Percentiles rank a stretch among this genome's conserved stretches.
These are phyloP conservation scores for Backusella morwellensis DNA, from an alignment of 192 early-diverging fungal species.

Conservation along the genomic window DNA sequence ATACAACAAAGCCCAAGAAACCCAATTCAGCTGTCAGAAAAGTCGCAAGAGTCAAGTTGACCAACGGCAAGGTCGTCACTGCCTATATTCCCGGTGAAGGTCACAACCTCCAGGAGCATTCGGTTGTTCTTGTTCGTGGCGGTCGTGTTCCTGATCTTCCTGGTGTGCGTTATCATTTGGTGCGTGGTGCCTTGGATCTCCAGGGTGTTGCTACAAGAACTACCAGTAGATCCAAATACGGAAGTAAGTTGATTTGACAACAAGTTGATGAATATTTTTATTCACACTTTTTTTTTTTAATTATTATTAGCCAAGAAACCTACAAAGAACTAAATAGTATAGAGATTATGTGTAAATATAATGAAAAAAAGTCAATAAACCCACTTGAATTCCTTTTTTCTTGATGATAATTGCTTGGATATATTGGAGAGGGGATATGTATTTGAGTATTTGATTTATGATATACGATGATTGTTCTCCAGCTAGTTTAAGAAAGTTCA, in stretches of 20 bases:
- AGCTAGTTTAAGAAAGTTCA: not conserved
- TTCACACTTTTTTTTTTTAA: not conserved
- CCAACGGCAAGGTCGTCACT: slow-evolving; percentile 88
- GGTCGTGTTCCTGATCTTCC: slow-evolving; percentile 96
- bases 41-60: slow-evolving; percentile 87
- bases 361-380: not conserved
- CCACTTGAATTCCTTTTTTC: not conserved
- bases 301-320: slow-evolving; percentile 34
- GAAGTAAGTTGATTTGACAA: slow-evolving; percentile 58
- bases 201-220: slow-evolving; percentile 88
- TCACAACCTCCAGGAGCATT: slow-evolving; percentile 98
- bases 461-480: not conserved
- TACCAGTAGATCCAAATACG: slow-evolving; percentile 89
- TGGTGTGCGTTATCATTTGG: slow-evolving; percentile 95
- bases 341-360: slow-evolving; percentile 3
- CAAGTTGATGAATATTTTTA: not conserved
- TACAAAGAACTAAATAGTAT: slow-evolving; percentile 27
- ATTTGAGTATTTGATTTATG: no score
- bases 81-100: slow-evolving; percentile 99
- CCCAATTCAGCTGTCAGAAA: slow-evolving; percentile 98
- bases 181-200: slow-evolving; percentile 91
- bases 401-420: not conserved
- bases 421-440: not conserved
- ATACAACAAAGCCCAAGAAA: slow-evolving; percentile 95
- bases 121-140: slow-evolving; percentile 91